A percentile compares a stretch with the other conserved stretches of the same genome.
phyloP scores from a whole-genome alignment of 2,329 filamentous ascomycete genomes.

The Triangularia verruculosa region DNA sequence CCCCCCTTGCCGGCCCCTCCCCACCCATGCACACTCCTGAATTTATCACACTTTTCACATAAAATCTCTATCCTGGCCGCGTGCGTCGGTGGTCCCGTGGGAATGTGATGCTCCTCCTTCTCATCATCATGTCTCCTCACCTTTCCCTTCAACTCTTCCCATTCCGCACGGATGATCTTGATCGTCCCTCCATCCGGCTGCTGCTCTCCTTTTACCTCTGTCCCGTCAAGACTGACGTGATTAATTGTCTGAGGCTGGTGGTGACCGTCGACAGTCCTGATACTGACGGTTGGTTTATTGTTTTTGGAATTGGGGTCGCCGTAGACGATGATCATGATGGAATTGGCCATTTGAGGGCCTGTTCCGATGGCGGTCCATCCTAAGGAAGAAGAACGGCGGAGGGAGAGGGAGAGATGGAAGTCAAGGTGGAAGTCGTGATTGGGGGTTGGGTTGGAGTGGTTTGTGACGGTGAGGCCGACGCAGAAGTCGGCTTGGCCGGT shows the following conservation, averaged over 20 bases:
- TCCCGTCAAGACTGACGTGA: background rate
- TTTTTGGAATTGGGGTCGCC: constrained; percentile 13
- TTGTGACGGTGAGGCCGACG: background rate
- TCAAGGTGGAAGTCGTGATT: constrained; percentile 4
- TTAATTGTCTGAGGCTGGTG: constrained; percentile 13
- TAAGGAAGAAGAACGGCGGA: constrained; percentile 8
- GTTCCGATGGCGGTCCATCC: constrained; percentile 26
- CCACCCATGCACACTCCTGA: background rate
- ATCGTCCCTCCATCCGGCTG: background rate
- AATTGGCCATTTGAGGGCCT: constrained; percentile 19
- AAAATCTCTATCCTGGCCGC: constrained; percentile 10
- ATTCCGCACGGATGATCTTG: background rate
- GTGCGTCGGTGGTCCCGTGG: background rate
- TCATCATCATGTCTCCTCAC: background rate
- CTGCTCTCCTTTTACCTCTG: background rate
- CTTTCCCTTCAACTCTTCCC: constrained; percentile 1
- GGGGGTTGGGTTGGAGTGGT: background rate
- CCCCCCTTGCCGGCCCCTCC: background rate
- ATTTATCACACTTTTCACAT: constrained; percentile 15
- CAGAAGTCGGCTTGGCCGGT: background rate
- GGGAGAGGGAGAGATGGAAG: constrained; percentile 12
- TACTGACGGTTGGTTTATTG: constrained; percentile 17
- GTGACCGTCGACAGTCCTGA: constrained; percentile 19
- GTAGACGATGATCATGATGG: constrained; percentile 24
- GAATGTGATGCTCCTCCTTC: constrained; percentile 10